A percentile compares a stretch with the other conserved stretches of the same genome.
Evolutionary conservation across 768 basidiomycete genomes (phyloP).

Genomic region (Rhodosporidiobolus sp.): DNA sequence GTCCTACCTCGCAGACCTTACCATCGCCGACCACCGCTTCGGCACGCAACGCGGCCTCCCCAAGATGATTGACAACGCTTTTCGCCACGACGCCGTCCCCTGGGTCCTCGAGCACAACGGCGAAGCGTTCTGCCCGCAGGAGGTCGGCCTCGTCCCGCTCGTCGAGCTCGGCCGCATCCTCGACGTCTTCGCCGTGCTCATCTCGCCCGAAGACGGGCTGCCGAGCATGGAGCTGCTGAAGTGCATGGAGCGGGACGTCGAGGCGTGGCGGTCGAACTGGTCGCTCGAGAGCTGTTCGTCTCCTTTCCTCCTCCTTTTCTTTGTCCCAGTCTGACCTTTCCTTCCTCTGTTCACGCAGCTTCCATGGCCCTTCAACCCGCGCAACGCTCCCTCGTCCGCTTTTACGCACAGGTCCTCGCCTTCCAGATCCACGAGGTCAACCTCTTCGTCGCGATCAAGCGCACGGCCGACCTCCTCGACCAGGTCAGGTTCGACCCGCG

Average conservation of each 20-base stretch:
- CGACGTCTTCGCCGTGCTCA: constrained; percentile 15
- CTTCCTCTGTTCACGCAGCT: neutral
- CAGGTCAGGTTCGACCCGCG: neutral
- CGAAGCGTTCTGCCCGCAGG: neutral
- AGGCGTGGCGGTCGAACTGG: constrained; percentile 11
- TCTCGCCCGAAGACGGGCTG: constrained; percentile 1
- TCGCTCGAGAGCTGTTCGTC: neutral
- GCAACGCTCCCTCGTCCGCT: constrained; percentile 9
- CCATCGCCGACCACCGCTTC: constrained; percentile 26
- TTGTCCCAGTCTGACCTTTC: accelerated
- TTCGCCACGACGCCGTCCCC: constrained; percentile 1
- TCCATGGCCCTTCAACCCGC: constrained; percentile 4
- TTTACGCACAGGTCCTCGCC: constrained; percentile 11
- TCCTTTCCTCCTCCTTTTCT: too few species aligned
- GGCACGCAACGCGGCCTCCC: constrained; percentile 22
- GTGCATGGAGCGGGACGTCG: constrained; percentile 2
- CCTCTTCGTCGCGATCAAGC: constrained; percentile 14
- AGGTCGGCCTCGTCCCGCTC: constrained; percentile 20
- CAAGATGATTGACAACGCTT: constrained; percentile 5
- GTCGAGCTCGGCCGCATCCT: constrained; percentile 18
- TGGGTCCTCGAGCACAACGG: constrained; percentile 21
- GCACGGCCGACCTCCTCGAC: neutral
- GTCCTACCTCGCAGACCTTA: neutral
- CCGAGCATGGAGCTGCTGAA: constrained; percentile 8
- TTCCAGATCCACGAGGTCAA: constrained; percentile 20